Conservation (phyloP, 2,329 filamentous ascomycete genomes). For the Cladorrhinum sp. region DNA sequence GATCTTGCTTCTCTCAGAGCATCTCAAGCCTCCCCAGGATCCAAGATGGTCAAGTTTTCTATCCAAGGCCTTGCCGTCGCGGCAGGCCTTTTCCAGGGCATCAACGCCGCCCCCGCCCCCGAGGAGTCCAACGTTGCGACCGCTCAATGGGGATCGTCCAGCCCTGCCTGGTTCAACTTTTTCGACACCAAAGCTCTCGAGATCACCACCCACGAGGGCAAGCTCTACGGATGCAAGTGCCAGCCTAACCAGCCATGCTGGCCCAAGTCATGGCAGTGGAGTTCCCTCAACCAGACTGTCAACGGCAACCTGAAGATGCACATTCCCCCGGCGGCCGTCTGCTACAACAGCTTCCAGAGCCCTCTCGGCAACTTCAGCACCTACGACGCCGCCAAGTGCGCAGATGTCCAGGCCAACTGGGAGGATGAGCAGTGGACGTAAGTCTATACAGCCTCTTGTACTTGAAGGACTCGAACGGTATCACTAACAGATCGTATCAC, state of each 20-base stretch:
- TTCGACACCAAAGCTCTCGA: constrained; percentile 13
- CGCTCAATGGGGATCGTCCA: not conserved
- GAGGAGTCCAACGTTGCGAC: not conserved
- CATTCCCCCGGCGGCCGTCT: constrained; percentile 31
- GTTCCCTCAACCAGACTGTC: constrained; percentile 34
- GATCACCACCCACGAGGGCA: constrained; percentile 10
- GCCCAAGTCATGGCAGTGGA: constrained; percentile 24
- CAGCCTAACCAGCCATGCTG: constrained; percentile 26
- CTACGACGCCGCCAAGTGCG: constrained; percentile 35
- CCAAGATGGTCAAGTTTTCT: constrained; percentile 12
- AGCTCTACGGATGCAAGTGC: constrained; percentile 29
- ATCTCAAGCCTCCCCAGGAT: not conserved
- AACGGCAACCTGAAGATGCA: constrained; percentile 34
- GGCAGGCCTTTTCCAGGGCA: constrained; percentile 7
- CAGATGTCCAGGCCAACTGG: constrained; percentile 31
- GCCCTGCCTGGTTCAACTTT: constrained; percentile 16
- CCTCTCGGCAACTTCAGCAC: constrained; percentile 36
- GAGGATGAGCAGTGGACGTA: constrained; percentile 37
- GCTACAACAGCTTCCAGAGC: constrained; percentile 37
- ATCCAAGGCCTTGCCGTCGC: constrained; percentile 6
- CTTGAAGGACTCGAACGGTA: not conserved
- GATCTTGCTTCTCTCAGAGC: not conserved
- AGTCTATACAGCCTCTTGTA: constrained; percentile 21
- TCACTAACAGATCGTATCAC: not conserved
- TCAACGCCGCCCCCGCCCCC: not conserved